These are phyloP conservation scores for Solanum sitiens DNA, from an alignment of 257 asterid genomes.

Conservation along the genomic window DNA sequence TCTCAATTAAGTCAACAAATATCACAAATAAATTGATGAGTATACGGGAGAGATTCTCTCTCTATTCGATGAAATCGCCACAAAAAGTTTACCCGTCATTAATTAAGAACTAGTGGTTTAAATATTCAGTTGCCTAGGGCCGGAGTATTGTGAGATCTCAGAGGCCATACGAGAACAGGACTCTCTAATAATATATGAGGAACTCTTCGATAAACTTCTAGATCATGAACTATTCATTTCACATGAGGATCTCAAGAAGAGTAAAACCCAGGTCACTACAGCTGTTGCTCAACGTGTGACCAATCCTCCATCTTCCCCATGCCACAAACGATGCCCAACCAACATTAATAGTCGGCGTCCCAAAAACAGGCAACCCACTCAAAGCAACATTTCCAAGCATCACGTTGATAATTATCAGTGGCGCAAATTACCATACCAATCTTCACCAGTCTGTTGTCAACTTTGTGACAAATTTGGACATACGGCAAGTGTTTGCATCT, in stretches of 20 bases:
- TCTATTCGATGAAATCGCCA: background rate
- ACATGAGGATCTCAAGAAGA: background rate
- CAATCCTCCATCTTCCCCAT: background rate
- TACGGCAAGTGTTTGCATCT: too few relatives aligned
- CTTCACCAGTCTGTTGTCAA: too few relatives aligned
- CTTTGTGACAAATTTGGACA: too few relatives aligned
- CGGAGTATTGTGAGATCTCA: too few relatives aligned
- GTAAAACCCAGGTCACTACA: background rate
- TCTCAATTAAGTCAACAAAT: background rate
- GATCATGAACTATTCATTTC: background rate
- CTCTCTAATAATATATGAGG: background rate
- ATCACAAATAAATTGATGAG: background rate
- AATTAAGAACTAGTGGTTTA: background rate
- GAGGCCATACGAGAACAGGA: background rate
- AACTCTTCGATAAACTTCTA: background rate
- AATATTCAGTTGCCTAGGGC: too few relatives aligned
- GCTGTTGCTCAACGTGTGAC: background rate
- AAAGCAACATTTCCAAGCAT: too few relatives aligned
- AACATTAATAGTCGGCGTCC: background rate
- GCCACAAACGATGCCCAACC: too few relatives aligned
- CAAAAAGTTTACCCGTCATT: background rate
- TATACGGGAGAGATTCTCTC: background rate
- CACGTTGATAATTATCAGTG: too few relatives aligned
- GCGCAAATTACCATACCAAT: too few relatives aligned
- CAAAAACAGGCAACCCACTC: background rate